phyloP scores from a whole-genome alignment of 2,329 filamentous ascomycete species.

The Thielaviopsis punctulata region DNA sequence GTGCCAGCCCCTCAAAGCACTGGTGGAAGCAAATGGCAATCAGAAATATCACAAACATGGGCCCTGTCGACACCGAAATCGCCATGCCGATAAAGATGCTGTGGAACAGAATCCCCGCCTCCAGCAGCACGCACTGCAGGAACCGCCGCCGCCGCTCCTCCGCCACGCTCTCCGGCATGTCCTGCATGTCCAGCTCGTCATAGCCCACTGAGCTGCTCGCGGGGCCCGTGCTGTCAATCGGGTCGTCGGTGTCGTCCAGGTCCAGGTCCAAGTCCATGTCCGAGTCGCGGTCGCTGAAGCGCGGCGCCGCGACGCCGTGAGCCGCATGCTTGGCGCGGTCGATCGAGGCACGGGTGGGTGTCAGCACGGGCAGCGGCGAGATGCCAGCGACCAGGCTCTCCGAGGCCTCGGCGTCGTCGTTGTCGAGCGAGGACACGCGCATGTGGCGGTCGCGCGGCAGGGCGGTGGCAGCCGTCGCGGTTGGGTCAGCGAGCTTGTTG shows the following conservation, averaged over 20 bases:
- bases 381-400: conserved; percentile 40
- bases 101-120: conserved; percentile 73
- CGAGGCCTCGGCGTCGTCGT: conserved; percentile 33
- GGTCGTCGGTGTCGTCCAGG: conserved; percentile 38
- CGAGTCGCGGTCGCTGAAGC: conserved; percentile 21
- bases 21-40: conserved; percentile 73
- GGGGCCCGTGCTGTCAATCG: conserved; percentile 14
- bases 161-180: conserved; percentile 16
- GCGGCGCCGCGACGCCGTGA: background rate
- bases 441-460: conserved; percentile 23
- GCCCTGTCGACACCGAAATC: conserved; percentile 62
- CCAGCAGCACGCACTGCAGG: conserved; percentile 62
- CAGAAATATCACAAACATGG: conserved; percentile 63
- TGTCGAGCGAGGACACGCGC: conserved; percentile 24
- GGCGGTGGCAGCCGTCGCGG: conserved; percentile 14
- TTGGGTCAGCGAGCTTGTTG: conserved; percentile 3
- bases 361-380: conserved; percentile 40
- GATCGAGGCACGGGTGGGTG: conserved; percentile 21
- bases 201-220: conserved; percentile 15
- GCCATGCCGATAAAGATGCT: conserved; percentile 80
- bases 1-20: conserved; percentile 73
- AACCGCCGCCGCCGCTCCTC: conserved; percentile 50
- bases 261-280: conserved; percentile 43
- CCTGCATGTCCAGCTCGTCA: conserved; percentile 7
- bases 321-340: conserved; percentile 17